Percentiles rank a stretch among this genome's conserved stretches.
These are phyloP conservation scores for Eleusine coracana DNA, from an alignment of 176 grass and related monocot genomes.

Conservation along the genomic window DNA sequence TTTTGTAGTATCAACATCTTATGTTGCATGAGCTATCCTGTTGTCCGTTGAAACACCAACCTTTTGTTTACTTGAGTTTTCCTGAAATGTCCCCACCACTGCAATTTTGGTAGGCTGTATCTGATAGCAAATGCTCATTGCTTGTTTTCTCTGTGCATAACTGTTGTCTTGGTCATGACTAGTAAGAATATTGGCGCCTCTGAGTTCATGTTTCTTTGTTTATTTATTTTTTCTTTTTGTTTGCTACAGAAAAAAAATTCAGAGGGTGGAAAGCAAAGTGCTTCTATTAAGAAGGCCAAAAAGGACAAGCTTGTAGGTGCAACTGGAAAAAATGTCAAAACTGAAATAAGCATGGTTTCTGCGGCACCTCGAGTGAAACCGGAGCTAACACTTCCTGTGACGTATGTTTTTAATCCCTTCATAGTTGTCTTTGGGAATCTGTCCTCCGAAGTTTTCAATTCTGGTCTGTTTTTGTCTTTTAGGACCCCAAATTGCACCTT, in stretches of 20 bases:
- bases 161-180: neutral
- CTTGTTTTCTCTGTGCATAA: constrained; percentile 29
- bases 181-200: neutral
- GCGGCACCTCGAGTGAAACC: constrained; percentile 79
- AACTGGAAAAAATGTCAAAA: constrained; percentile 70
- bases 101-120: constrained; percentile 1
- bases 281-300: constrained; percentile 81
- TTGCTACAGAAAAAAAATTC: constrained; percentile 71
- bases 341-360: constrained; percentile 73
- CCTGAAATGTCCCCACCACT: neutral
- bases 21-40: constrained; percentile 7
- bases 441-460: neutral
- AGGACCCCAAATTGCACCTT: neutral
- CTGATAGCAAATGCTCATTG: constrained; percentile 14
- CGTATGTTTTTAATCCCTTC: constrained; percentile 53
- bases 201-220: constrained; percentile 24
- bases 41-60: neutral
- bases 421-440: constrained; percentile 20
- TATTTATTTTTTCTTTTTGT: constrained; percentile 35
- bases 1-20: constrained; percentile 15
- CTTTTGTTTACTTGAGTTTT: neutral
- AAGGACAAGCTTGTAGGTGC: constrained; percentile 83
- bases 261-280: constrained; percentile 80
- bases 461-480: constrained; percentile 10
- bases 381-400: constrained; percentile 78